phyloP scores from a whole-genome alignment of 495 filamentous ascomycete species.

The Neurospora sp. region DNA sequence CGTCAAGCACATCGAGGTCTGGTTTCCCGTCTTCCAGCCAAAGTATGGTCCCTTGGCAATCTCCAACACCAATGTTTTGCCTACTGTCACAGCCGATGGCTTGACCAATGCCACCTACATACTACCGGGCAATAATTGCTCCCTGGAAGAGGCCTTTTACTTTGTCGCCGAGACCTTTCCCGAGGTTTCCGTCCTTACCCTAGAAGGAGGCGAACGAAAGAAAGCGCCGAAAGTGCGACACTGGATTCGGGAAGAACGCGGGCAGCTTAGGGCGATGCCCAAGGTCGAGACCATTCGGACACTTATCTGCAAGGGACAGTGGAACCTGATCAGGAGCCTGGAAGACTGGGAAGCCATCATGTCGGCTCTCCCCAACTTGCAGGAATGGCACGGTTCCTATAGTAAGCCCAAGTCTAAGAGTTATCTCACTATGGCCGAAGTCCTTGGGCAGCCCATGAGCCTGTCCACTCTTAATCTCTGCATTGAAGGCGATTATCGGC shows the following conservation, averaged over 20 bases:
- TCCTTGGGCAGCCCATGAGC: slow-evolving; percentile 41
- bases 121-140: slow-evolving; percentile 50
- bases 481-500: slow-evolving; percentile 56
- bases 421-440: slow-evolving; percentile 52
- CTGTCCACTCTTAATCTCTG: slow-evolving; percentile 52
- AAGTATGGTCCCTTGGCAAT: slow-evolving; percentile 33
- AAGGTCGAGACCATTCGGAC: slow-evolving; percentile 35
- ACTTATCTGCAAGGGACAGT: slow-evolving; percentile 61
- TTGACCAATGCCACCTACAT: slow-evolving; percentile 42
- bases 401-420: slow-evolving; percentile 57
- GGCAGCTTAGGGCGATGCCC: slow-evolving; percentile 16
- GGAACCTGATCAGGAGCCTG: slow-evolving; percentile 60
- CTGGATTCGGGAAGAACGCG: slow-evolving; percentile 27
- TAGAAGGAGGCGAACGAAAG: slow-evolving; percentile 66
- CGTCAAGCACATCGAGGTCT: slow-evolving; percentile 62
- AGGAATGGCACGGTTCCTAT: slow-evolving; percentile 64
- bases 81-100: slow-evolving; percentile 36
- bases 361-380: slow-evolving; percentile 49
- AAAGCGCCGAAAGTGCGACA: slow-evolving; percentile 56
- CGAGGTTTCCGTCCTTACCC: slow-evolving; percentile 52
- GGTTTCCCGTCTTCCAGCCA: slow-evolving; percentile 62
- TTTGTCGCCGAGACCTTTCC: slow-evolving; percentile 48
- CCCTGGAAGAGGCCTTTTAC: slow-evolving; percentile 55
- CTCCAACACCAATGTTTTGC: slow-evolving; percentile 29
- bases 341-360: slow-evolving; percentile 52